These are phyloP conservation scores for Gymnopilus junonius DNA, from an alignment of 768 basidiomycete species.

Conservation along the genomic window DNA sequence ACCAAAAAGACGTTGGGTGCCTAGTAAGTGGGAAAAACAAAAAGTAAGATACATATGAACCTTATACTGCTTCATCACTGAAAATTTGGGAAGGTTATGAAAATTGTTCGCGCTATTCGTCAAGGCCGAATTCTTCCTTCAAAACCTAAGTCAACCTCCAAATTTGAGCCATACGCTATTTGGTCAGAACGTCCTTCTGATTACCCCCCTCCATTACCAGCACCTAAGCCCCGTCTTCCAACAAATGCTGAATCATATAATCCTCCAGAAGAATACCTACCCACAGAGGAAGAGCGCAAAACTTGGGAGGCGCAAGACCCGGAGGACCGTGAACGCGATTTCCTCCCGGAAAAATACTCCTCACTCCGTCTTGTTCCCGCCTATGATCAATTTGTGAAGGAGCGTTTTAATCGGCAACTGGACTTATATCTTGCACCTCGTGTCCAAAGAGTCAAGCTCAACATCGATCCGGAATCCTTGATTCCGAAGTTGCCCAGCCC, in stretches of 20 bases:
- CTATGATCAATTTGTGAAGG: conserved; percentile 89
- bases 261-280: conserved; percentile 96
- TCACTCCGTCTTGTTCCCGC: conserved; percentile 90
- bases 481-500: conserved; percentile 96
- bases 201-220: conserved; percentile 87
- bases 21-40: conserved; percentile 99
- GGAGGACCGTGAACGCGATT: conserved; percentile 90
- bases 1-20: conserved; percentile 95
- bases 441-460: conserved; percentile 83
- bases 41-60: conserved; percentile 62
- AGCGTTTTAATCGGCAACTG: conserved; percentile 91
- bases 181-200: conserved; percentile 83
- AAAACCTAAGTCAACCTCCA: conserved; percentile 77
- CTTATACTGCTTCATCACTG: neutral
- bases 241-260: conserved; percentile 98
- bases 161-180: conserved; percentile 81
- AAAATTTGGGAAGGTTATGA: conserved; percentile 80
- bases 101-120: conserved; percentile 97
- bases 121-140: conserved; percentile 92
- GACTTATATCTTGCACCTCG: conserved; percentile 97
- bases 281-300: conserved; percentile 78
- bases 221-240: conserved; percentile 89
- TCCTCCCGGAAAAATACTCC: conserved; percentile 85
- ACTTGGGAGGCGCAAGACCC: conserved; percentile 84
- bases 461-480: conserved; percentile 89